Evolutionary conservation across 1,139 yeast genomes (phyloP), one percentile per base, ranked within the genome.

Genomic region (Candida frijolesensis): DNA sequence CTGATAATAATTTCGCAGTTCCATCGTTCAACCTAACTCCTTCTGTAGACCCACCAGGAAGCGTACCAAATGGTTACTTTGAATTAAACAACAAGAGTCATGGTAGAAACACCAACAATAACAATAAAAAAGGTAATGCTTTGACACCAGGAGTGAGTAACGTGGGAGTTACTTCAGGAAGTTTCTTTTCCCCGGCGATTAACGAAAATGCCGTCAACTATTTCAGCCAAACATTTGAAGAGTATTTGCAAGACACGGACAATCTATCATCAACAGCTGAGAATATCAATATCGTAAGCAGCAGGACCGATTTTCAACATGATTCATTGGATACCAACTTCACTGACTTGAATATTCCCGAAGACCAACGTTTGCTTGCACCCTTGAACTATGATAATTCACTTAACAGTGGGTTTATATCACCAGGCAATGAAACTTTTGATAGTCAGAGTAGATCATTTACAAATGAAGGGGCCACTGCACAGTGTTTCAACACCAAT

Each of bases 1-100:
- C 38, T 6, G 51, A 48, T 42, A 48, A 37, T 12, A 50, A 48
- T 4, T 40, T 50, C 18, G 16, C 43, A 14, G 47, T 56, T 16
- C 55, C 56, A 5, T 45, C 58, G 15, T 48, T 56, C 30, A 45
- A 55, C 47, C 56, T 72, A 16, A 76, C 80, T 0, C 80, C 80
- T 0, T 64, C 68, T 7, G 70, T 74, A 73, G 72, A 71, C 42
- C 79, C 80, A 1, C 79, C 80, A 1, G 68, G 69, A 8, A 57
- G 68, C 4, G 63, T 60, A 42, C 58, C 57, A 7, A 52, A 58
- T 42, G 76, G 69, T n/a, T 74, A 74, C 57, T 74, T 74, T 51
- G 78, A 69, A 25, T 27, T 54, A 10, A 25, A 25, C 29, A 25
- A 9, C 10, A 5, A 25, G 10, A 25, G 10, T 25, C 2, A 25